Conservation (phyloP, 2,329 filamentous ascomycete species). For the Colletotrichum neosansevieriae region DNA sequence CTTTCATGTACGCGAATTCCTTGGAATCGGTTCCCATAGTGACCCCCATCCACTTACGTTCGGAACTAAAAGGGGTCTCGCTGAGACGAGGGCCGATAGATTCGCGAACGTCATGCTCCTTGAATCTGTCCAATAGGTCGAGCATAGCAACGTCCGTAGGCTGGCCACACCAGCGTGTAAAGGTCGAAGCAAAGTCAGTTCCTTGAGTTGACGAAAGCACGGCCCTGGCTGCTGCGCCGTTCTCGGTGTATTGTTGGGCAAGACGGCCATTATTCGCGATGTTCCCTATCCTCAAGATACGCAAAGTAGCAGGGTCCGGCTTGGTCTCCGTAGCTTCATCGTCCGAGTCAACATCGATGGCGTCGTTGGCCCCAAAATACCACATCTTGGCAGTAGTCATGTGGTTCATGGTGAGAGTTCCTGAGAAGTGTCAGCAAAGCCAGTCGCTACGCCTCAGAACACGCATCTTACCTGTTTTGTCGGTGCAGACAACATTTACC, state of each 20-base stretch:
- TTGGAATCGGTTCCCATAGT: slow-evolving; percentile 77
- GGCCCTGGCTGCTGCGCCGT: slow-evolving; percentile 78
- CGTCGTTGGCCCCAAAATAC: slow-evolving; percentile 80
- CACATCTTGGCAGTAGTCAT: slow-evolving; percentile 98
- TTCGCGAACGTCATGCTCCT: slow-evolving; percentile 90
- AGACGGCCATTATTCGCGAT: slow-evolving; percentile 95
- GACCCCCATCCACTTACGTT: slow-evolving; percentile 99
- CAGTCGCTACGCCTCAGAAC: neutral
- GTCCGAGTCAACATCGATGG: slow-evolving; percentile 66
- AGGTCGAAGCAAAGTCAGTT: slow-evolving; percentile 69
- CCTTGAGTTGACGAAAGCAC: slow-evolving; percentile 87
- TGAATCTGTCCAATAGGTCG: slow-evolving; percentile 90
- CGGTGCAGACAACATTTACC: slow-evolving; percentile 99
- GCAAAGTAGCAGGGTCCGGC: slow-evolving; percentile 79
- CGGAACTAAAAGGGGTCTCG: slow-evolving; percentile 96
- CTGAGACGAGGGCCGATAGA: slow-evolving; percentile 83
- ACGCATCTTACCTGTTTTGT: slow-evolving; percentile 82
- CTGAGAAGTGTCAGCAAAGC: slow-evolving; percentile 51
- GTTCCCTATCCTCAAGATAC: slow-evolving; percentile 91
- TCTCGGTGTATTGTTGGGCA: slow-evolving; percentile 77
- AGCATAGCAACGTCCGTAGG: slow-evolving; percentile 98
- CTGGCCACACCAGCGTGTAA: slow-evolving; percentile 95
- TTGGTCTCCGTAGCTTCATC: slow-evolving; percentile 66
- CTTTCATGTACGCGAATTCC: slow-evolving; percentile 95
- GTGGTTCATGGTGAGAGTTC: slow-evolving; percentile 95